These are phyloP conservation scores for Fonsecaea pugnacius DNA, from an alignment of 2,329 filamentous ascomycete species.

Conservation along the genomic window DNA sequence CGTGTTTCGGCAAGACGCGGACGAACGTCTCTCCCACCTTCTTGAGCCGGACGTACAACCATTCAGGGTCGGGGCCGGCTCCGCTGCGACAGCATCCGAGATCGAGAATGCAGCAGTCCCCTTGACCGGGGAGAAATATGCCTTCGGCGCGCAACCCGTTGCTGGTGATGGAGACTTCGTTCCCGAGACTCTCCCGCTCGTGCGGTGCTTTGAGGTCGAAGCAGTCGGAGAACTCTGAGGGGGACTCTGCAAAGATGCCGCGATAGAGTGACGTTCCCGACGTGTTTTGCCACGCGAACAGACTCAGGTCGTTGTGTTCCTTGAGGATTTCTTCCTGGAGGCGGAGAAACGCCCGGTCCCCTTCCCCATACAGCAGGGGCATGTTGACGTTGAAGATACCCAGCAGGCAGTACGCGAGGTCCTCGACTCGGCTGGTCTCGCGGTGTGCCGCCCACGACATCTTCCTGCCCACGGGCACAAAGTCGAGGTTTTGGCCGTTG, in stretches of 20 bases:
- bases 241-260: conserved; percentile 6
- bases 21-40: not conserved
- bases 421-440: conserved; percentile 45
- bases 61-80: not conserved
- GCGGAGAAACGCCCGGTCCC: conserved; percentile 35
- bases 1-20: not conserved
- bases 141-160: not conserved
- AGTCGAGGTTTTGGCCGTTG: not conserved
- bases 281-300: conserved; percentile 31
- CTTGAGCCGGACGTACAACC: not conserved
- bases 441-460: conserved; percentile 27
- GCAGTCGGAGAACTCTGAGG: not conserved
- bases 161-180: not conserved
- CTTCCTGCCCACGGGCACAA: not conserved
- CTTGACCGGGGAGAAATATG: not conserved
- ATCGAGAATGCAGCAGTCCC: not conserved
- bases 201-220: not conserved
- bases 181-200: not conserved
- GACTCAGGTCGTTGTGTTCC: conserved; percentile 24
- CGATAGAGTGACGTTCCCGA: conserved; percentile 1
- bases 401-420: conserved; percentile 51
- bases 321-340: conserved; percentile 35
- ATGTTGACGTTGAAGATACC: conserved; percentile 53
- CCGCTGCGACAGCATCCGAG: not conserved
- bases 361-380: conserved; percentile 51